These are phyloP conservation scores for Suillus weaverae DNA, from an alignment of 768 basidiomycete genomes.

Conservation along the genomic window DNA sequence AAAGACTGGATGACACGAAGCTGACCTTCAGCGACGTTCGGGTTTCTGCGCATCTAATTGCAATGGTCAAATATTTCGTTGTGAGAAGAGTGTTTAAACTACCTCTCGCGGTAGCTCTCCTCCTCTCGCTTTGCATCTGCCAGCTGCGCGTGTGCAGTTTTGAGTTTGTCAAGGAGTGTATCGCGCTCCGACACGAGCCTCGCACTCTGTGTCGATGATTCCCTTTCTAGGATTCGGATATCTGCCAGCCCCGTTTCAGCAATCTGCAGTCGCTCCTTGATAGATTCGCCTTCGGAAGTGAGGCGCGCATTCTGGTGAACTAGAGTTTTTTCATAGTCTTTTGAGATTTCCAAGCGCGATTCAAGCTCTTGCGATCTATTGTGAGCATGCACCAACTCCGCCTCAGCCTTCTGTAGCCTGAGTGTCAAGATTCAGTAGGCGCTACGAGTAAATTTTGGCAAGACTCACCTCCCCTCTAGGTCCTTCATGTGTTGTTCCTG, in stretches of 20 bases:
- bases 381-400: conserved; percentile 17
- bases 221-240: conserved; percentile 17
- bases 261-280: conserved; percentile 15
- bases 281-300: conserved; percentile 26
- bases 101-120: conserved; percentile 27
- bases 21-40: conserved; percentile 27
- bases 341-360: conserved; percentile 27
- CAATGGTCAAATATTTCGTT: not conserved
- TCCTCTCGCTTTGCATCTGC: conserved; percentile 19
- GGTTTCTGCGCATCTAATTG: conserved; percentile 21
- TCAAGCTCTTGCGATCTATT: conserved; percentile 29
- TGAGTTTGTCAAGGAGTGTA: conserved; percentile 21
- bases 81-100: conserved; percentile 6
- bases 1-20: not conserved
- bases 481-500: conserved; percentile 29
- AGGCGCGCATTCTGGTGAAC: conserved; percentile 25
- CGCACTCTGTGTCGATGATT: conserved; percentile 17
- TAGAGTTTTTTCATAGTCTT: conserved; percentile 23
- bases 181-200: conserved; percentile 22
- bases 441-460: not conserved
- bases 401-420: conserved; percentile 20
- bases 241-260: conserved; percentile 21
- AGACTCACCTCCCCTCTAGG: conserved; percentile 27
- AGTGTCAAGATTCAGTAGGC: conserved; percentile 13
- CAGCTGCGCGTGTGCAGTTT: conserved; percentile 13